A percentile compares a stretch with the other conserved stretches of the same genome.
These are phyloP conservation scores for Lactarius psammicola DNA, from an alignment of 768 basidiomycete genomes.

Conservation along the genomic window DNA sequence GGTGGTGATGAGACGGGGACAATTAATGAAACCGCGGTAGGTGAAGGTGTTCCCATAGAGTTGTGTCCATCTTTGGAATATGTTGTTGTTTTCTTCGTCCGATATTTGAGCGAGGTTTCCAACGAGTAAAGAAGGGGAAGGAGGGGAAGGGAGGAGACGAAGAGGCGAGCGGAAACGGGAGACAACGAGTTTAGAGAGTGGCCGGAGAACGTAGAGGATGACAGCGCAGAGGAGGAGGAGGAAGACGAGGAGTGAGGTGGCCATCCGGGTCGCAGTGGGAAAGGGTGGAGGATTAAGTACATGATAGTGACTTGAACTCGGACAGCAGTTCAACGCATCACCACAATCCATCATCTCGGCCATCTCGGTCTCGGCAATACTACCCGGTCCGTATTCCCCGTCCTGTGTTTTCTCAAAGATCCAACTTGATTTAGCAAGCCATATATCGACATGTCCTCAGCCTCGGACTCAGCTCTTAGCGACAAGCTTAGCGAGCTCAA, in stretches of 20 bases:
- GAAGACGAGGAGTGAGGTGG: constrained; percentile 4
- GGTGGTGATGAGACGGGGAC: constrained; percentile 54
- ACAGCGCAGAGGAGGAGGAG: constrained; percentile 20
- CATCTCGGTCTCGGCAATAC: constrained; percentile 1
- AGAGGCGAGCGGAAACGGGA: constrained; percentile 50
- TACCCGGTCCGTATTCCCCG: neutral
- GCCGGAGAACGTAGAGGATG: constrained; percentile 35
- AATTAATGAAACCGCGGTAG: constrained; percentile 53
- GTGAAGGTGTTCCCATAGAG: constrained; percentile 50
- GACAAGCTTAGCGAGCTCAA: constrained; percentile 1
- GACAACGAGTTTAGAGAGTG: constrained; percentile 44
- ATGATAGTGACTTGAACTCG: neutral
- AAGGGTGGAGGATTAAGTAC: no score
- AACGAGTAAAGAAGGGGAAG: constrained; percentile 47
- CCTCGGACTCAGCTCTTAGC: constrained; percentile 1
- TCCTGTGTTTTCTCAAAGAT: neutral
- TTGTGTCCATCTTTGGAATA: constrained; percentile 47
- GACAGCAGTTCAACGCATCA: no score
- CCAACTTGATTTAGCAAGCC: neutral
- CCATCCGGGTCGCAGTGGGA: neutral
- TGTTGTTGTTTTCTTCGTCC: constrained; percentile 56
- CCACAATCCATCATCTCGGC: neutral
- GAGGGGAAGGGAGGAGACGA: constrained; percentile 46
- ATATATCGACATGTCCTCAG: neutral
- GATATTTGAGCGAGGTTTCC: constrained; percentile 55